A percentile compares a stretch with the other conserved stretches of the same genome.
phyloP scores from a whole-genome alignment of 1,284 basidiomycete species.

The Tilletia caries region DNA sequence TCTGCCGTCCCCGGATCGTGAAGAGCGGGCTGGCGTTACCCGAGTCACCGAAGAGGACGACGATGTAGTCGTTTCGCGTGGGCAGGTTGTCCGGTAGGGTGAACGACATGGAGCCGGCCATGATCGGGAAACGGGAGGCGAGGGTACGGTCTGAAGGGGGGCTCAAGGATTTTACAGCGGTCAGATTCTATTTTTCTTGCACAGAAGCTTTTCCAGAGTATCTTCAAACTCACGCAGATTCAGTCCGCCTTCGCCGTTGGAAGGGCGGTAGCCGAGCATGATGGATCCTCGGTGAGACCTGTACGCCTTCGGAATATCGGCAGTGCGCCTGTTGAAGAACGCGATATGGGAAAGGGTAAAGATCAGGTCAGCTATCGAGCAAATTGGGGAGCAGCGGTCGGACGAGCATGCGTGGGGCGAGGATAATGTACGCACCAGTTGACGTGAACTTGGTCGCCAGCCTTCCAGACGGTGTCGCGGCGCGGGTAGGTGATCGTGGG shows the following conservation, averaged over 20 bases:
- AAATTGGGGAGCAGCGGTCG: background rate
- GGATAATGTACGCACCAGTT: conserved; percentile 23
- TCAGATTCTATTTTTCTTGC: background rate
- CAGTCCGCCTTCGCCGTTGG: conserved; percentile 19
- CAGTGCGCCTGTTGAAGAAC: background rate
- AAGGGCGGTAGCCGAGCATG: conserved; percentile 26
- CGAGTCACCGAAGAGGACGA: conserved; percentile 36
- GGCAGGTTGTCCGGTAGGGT: conserved; percentile 23
- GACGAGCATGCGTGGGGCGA: background rate
- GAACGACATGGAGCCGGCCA: conserved; percentile 21
- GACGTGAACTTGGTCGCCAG: conserved; percentile 22
- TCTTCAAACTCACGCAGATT: conserved; percentile 19
- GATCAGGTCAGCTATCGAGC: no score
- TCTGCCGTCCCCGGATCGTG: conserved; percentile 23
- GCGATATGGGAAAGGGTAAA: background rate
- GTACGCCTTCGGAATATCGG: conserved; percentile 18
- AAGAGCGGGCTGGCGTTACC: conserved; percentile 33
- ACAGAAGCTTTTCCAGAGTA: no score
- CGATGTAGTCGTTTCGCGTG: conserved; percentile 29
- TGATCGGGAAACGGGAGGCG: conserved; percentile 24
- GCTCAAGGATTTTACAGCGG: background rate
- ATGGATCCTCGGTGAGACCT: conserved; percentile 19
- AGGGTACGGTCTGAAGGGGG: conserved; percentile 20
- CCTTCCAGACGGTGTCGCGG: conserved; percentile 20
- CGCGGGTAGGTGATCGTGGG: conserved; percentile 29